A percentile compares a stretch with the other conserved stretches of the same genome.
phyloP scores from a whole-genome alignment of 2,329 filamentous ascomycete genomes.

The Alternaria viburni region DNA sequence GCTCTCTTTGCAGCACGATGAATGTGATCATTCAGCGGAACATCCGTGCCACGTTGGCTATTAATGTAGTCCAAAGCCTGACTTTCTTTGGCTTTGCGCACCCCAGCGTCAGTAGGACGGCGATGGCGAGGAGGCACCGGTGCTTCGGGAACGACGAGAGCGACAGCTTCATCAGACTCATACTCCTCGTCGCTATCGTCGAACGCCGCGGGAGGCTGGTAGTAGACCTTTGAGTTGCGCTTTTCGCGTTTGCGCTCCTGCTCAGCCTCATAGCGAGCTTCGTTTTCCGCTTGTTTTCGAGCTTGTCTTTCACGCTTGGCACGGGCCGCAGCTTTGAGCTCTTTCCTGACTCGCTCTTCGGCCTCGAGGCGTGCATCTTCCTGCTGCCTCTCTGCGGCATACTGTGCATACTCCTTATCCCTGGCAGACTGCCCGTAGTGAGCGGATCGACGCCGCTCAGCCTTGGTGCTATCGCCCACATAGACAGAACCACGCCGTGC shows the following conservation, averaged over 20 bases:
- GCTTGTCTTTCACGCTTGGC: too few relatives aligned
- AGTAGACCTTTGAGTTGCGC: slow-evolving; percentile 20
- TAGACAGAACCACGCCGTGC: slow-evolving; percentile 31
- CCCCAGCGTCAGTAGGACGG: slow-evolving; percentile 29
- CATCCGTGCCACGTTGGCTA: slow-evolving; percentile 33
- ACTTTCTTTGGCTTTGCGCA: slow-evolving; percentile 27
- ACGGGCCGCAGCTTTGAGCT: too few relatives aligned
- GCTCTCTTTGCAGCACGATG: slow-evolving; percentile 37
- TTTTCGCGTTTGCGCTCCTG: slow-evolving; percentile 20
- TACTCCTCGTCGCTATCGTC: slow-evolving; percentile 23
- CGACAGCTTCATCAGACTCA: slow-evolving; percentile 6
- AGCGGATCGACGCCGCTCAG: slow-evolving; percentile 36
- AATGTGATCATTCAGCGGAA: slow-evolving; percentile 34
- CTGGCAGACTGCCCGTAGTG: slow-evolving; percentile 28
- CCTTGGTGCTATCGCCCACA: slow-evolving; percentile 32
- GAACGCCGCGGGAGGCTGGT: slow-evolving; percentile 16
- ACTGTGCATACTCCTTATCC: slow-evolving; percentile 12
- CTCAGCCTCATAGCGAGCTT: too few relatives aligned
- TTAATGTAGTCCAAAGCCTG: slow-evolving; percentile 41
- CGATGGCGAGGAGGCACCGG: slow-evolving; percentile 23
- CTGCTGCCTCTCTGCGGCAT: neutral
- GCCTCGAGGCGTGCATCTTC: neutral
- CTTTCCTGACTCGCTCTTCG: neutral
- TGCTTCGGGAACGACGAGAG: slow-evolving; percentile 3
- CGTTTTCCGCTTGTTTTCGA: too few relatives aligned